phyloP scores from a whole-genome alignment of 305 asterid genomes.

The Fraxinus velutina region DNA sequence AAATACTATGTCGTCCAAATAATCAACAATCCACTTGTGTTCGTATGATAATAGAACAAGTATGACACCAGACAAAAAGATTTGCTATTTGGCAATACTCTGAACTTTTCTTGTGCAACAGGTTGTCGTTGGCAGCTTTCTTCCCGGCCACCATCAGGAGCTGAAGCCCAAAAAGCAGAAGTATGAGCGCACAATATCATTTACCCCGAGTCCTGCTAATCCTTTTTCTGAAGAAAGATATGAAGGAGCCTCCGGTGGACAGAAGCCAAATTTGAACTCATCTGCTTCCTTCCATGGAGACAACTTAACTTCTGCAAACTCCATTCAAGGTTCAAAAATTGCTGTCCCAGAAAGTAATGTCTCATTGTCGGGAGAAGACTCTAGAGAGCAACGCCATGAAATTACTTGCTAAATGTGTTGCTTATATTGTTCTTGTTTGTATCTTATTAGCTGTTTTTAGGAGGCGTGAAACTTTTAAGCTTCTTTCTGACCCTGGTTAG shows the following conservation, averaged over 20 bases:
- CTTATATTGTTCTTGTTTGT: slow-evolving; percentile 23
- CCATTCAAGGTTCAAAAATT: slow-evolving; percentile 39
- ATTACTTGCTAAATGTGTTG: slow-evolving; percentile 35
- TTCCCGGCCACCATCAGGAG: slow-evolving; percentile 54
- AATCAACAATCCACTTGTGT: not conserved
- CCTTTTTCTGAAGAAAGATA: slow-evolving; percentile 45
- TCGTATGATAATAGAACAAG: not conserved
- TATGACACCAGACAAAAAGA: slow-evolving; percentile 15
- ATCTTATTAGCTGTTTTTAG: slow-evolving; percentile 21
- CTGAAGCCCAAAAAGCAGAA: slow-evolving; percentile 60
- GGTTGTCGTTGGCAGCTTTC: slow-evolving; percentile 83
- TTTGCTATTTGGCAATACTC: not conserved
- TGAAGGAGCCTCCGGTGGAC: slow-evolving; percentile 32
- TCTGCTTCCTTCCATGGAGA: slow-evolving; percentile 53
- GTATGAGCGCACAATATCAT: slow-evolving; percentile 54
- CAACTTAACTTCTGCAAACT: slow-evolving; percentile 40
- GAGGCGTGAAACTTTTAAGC: slow-evolving; percentile 31
- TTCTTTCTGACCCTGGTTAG: slow-evolving; percentile 31
- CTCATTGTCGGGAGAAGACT: slow-evolving; percentile 43
- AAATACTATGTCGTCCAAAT: not conserved
- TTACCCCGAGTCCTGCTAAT: slow-evolving; percentile 40
- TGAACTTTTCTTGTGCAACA: slow-evolving; percentile 33
- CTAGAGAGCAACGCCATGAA: slow-evolving; percentile 52
- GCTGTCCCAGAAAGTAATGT: slow-evolving; percentile 39
- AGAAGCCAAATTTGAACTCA: slow-evolving; percentile 40